Conservation (phyloP, 75 land plant species). For the Ceratopteris richardii region DNA sequence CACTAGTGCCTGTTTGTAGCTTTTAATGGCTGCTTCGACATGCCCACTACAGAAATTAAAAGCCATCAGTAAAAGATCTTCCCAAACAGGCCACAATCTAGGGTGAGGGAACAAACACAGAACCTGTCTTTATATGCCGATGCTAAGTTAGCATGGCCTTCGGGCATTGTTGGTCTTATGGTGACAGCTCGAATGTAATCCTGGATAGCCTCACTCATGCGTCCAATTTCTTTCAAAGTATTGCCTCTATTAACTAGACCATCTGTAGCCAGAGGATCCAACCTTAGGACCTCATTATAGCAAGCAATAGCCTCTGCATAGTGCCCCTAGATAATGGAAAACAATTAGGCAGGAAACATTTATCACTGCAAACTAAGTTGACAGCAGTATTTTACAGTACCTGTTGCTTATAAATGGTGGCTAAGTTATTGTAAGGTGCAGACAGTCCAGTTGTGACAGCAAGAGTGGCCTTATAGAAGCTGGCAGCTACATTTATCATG, state of each 20-base stretch:
- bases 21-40: conserved; percentile 92
- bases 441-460: conserved; percentile 88
- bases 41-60: conserved; percentile 54
- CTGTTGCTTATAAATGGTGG: conserved; percentile 99
- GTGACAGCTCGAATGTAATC: conserved; percentile 83
- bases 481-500: conserved; percentile 74
- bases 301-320: conserved; percentile 95
- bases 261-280: conserved; percentile 98
- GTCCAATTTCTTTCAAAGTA: conserved; percentile 91
- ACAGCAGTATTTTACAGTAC: conserved; percentile 18
- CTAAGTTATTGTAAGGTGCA: conserved; percentile 94
- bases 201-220: conserved; percentile 97
- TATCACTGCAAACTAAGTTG: neutral
- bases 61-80: neutral
- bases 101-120: neutral
- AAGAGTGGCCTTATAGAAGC: conserved; percentile 84
- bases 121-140: conserved; percentile 99
- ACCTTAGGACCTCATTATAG: conserved; percentile 93
- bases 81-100: too few species aligned
- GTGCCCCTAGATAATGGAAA: conserved; percentile 57
- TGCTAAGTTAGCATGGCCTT: conserved; percentile 98
- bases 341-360: neutral
- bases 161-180: conserved; percentile 92
- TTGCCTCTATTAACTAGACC: conserved; percentile 94
- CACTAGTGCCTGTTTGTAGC: conserved; percentile 83